Evolutionary conservation across 768 basidiomycete species (phyloP), one percentile per base, ranked within the genome.

Genomic region (Cyclocybe aegerita): DNA sequence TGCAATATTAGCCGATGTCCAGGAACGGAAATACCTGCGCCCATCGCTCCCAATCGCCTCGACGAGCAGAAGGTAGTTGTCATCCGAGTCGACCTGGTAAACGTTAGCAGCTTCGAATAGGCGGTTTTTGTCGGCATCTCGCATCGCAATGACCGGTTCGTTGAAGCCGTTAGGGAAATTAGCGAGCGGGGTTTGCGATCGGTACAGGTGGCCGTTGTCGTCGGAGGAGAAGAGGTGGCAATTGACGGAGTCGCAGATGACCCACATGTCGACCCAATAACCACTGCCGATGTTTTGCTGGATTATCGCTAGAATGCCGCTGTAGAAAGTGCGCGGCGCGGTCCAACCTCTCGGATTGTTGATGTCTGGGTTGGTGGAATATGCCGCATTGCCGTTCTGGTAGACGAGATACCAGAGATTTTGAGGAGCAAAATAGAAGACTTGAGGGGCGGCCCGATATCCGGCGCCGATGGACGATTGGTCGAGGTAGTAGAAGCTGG

Each of bases 211-310:
- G 32, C 60, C 60, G 36, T 61, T 59, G 52, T 59, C 60, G 46
- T 59, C 60, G 3, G 58, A 61, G 0, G 58, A 61, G 53, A 61
- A 61, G 35, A 59, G 55, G 39, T 57, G 53, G 50, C 60, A 61
- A 12, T 49, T 57, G 2, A 49, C 6, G 7, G 47, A 15, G 50
- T 61, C 60, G 43, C 60, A 61, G 41, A 61, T 61, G 35, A 59
- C 60, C 60, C 60, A 61, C 53, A 61, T 56, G 49, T 61, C 60
- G 12, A 61, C 45, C 60, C 58, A 59, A 30, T 56, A 55, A 4
- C 56, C 58, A 29, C 40, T 45, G 3, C 57, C 58, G 16, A 61
- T 61, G 40, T 59, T 57, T 23, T 53, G 43, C 31, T n/a, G 8
- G 46, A 59, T 48, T 30, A 57, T 61, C 14, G 35, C n/a, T 2